These are phyloP conservation scores for Seminavis robusta DNA, from an alignment of 108 stramenopile genomes.

Conservation along the genomic window DNA sequence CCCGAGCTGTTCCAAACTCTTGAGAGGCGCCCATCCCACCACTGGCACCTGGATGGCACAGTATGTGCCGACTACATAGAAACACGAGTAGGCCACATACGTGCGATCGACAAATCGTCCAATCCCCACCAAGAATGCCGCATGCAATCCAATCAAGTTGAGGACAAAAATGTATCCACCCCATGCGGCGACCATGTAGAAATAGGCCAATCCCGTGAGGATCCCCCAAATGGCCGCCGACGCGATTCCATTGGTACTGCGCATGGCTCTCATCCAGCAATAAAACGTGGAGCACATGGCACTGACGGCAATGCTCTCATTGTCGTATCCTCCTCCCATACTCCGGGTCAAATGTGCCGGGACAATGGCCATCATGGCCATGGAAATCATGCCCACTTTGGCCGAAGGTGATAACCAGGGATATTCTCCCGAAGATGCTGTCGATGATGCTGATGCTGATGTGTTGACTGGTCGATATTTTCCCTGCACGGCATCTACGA, in stretches of 20 bases:
- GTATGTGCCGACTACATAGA: constrained; percentile 88
- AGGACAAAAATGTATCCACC: constrained; percentile 98
- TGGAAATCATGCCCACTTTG: constrained; percentile 65
- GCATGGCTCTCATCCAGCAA: constrained; percentile 84
- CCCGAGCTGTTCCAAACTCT: constrained; percentile 83
- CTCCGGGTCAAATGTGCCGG: constrained; percentile 95
- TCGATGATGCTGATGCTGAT: constrained; percentile 22
- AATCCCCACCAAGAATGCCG: constrained; percentile 71
- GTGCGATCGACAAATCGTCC: constrained; percentile 85
- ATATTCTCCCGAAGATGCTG: constrained; percentile 27
- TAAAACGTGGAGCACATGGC: constrained; percentile 94
- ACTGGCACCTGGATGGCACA: constrained; percentile 94
- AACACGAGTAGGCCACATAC: constrained; percentile 88
- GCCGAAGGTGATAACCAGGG: constrained; percentile 40
- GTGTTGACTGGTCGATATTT: constrained; percentile 16
- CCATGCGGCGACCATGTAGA: constrained; percentile 97
- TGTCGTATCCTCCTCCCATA: constrained; percentile 98
- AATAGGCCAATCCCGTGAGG: constrained; percentile 76
- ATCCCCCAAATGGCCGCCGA: constrained; percentile 23
- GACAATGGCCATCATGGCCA: constrained; percentile 91
- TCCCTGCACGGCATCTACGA: constrained; percentile 38
- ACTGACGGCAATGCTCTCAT: constrained; percentile 92
- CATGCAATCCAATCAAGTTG: constrained; percentile 95
- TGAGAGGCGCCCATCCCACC: constrained; percentile 88
- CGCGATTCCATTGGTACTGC: constrained; percentile 31